phyloP scores from a whole-genome alignment of 306 rosid genomes.

The Echinosophora koreensis region DNA sequence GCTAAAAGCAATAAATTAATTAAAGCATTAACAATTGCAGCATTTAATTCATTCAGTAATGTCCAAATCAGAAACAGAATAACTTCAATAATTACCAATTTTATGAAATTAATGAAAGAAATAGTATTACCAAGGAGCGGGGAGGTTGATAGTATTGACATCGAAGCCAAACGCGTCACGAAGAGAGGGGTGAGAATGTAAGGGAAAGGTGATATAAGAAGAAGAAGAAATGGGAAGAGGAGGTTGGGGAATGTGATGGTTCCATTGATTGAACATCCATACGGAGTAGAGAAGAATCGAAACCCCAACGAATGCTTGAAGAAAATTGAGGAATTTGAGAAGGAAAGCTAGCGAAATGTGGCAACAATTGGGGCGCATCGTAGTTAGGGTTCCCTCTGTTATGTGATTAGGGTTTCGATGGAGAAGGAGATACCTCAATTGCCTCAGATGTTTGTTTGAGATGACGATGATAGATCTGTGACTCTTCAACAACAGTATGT shows the following conservation, averaged over 20 bases:
- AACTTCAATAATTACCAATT: not conserved
- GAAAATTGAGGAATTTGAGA: constrained; percentile 76
- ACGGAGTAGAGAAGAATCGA: constrained; percentile 77
- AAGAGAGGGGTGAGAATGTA: not conserved
- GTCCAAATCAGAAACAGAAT: not conserved
- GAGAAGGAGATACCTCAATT: not conserved
- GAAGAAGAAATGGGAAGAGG: constrained; percentile 45
- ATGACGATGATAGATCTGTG: not conserved
- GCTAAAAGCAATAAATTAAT: constrained; percentile 7
- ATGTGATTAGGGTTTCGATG: not conserved
- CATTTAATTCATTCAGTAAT: constrained; percentile 35
- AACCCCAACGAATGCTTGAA: constrained; percentile 86
- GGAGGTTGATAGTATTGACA: constrained; percentile 63
- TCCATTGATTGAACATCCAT: constrained; percentile 92
- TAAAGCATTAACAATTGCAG: not conserved
- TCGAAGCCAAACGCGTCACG: constrained; percentile 43
- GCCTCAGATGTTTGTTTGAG: not conserved
- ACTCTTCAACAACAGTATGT: not conserved
- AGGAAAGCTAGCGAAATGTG: constrained; percentile 80
- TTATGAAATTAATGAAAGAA: not conserved
- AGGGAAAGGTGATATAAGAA: constrained; percentile 46
- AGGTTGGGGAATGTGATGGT: constrained; percentile 58
- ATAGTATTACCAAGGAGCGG: constrained; percentile 74
- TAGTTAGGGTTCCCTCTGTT: constrained; percentile 1
- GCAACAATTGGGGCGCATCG: constrained; percentile 76